Conservation (phyloP, 768 basidiomycete species). For the Russula virescens region DNA sequence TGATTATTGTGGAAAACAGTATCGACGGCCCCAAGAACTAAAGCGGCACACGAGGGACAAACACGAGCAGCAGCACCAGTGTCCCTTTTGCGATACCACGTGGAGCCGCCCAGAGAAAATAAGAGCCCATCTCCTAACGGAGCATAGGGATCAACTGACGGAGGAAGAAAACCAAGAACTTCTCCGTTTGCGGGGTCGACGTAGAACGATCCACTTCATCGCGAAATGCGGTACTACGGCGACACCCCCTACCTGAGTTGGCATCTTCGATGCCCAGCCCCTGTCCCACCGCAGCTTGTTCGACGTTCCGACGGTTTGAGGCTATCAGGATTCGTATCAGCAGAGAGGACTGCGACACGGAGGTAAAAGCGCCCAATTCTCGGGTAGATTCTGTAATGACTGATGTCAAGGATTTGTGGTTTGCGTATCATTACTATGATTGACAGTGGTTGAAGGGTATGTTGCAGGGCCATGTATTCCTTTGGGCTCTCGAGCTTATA, state of each 20-base stretch:
- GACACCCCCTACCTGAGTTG: neutral
- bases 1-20: neutral
- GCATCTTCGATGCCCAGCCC: neutral
- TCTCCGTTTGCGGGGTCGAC: neutral
- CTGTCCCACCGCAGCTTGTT: neutral
- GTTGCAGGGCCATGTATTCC: neutral
- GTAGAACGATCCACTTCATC: neutral
- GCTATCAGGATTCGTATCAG: too few relatives aligned
- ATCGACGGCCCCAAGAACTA: neutral
- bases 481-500: neutral
- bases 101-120: conserved; percentile 3
- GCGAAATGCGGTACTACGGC: neutral
- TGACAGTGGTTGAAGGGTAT: neutral
- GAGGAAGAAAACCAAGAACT: neutral
- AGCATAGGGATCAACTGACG: neutral
- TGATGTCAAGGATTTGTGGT: neutral
- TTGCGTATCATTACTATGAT: neutral
- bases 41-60: neutral
- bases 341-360: neutral
- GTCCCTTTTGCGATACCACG: neutral
- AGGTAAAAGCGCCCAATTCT: too few relatives aligned
- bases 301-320: neutral
- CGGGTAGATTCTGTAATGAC: neutral
- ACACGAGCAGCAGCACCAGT: neutral
- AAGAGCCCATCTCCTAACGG: neutral